Evolutionary conservation across 129 eudicot species (phyloP), one percentile per base, ranked within the genome.

Genomic region (Tagetes patula): DNA sequence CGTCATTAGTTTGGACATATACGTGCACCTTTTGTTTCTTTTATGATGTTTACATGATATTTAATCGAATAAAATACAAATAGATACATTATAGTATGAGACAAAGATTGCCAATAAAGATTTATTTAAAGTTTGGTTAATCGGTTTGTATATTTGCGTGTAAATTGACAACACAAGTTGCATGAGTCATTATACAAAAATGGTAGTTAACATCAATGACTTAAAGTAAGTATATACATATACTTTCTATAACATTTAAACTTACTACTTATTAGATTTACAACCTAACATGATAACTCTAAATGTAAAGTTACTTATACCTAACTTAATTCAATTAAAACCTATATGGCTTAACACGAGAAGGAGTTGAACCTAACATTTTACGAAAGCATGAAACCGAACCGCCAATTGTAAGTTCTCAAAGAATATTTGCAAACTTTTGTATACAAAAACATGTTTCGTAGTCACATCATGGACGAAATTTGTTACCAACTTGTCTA

Each of bases 161-260:
- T 77, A 71, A 61, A 39, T 63, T 34, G 72, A 34, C 37, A 41
- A 40, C 77, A 64, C 73, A 52, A 62, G 60, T 49, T 64, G 82
- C 59, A 45, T 78, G 54, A 58, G 67, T 61, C n/a, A 60, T 70
- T 62, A 9, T 43, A 43, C 48, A 43, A 43, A 43, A 1, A 43
- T 43, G 8, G 48, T 6, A 43, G 48, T 43, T 63, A 71, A 12
- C 78, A 38, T 34, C 6, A 63, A 63, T 36, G 37, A 12, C 13
- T 36, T 70, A 43, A 53, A 38, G 53, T 20, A 20, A 20, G 27
- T 20, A 20, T 20, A 20, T 20, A 31, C 75, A 39, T 38, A 48
- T 47, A 47, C 11, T 38, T 10, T 52, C 11, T 52, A 34, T 43
- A 33, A 33, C 30, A 60, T 6, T 33, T 14, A 46, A 9, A 45